Evolutionary conservation across 2,329 filamentous ascomycete genomes (phyloP), one percentile per base, ranked within the genome.

Genomic region (Pseudopithomyces chartarum): DNA sequence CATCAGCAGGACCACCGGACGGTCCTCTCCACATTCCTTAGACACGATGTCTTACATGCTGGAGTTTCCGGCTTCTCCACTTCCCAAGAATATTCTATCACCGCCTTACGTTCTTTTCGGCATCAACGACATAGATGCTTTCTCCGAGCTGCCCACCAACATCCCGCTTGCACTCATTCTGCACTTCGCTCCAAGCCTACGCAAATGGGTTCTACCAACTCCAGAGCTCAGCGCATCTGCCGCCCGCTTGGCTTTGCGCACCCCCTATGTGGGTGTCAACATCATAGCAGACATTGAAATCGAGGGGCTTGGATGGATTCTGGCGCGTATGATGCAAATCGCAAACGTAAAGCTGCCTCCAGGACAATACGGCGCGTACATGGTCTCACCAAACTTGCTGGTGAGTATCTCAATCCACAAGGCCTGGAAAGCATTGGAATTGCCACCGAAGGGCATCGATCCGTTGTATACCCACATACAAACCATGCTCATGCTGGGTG

Each of bases 41-140:
- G 20, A 29, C 26, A 59, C 13, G 13, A 73, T 71, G 67, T 62
- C 65, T 17, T 59, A 66, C 54, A 52, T 69, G 2, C 58, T 73
- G 3, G 48, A 69, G 12, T 70, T 71, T 46, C 60, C 62, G 11
- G 43, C 55, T 2, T 10, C 13, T 3, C 44, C 57, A 8, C 45
- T 66, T 3, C 68, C 64, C n/a, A 11, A 44, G 2, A 29, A 53
- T 23, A 20, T 60, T 33, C 51, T 32, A 19, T 39, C 49, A 17
- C 59, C 65, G 8, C 70, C 70, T 1, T 69, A 64, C 47, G 61
- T 64, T 40, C 29, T 63, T n/a, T 65, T 71, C 50, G 63, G 52
- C 40, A 63, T 70, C 17, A 45, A 59, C 15, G 62, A 62, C 15
- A 29, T 38, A 6, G 56, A 62, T 32, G 26, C 60, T 10, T 56